Evolutionary conservation across 129 eudicot genomes (phyloP).

Genomic region (Flaveria bidentis): DNA sequence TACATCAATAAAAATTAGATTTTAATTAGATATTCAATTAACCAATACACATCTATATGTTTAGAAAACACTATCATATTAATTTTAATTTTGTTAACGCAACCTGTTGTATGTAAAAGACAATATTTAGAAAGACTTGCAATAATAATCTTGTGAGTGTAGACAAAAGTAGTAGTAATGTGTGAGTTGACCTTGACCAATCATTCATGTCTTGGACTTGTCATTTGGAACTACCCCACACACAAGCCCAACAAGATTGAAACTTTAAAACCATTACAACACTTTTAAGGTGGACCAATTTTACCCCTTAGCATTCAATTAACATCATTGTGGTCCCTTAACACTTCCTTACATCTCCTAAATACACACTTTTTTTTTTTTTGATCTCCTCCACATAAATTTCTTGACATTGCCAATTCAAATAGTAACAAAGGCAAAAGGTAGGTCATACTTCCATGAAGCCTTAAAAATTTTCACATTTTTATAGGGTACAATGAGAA

Average conservation of each 20-base stretch:
- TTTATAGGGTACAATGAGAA: constrained; percentile 6
- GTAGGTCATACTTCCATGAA: constrained; percentile 6
- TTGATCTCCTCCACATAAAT: constrained; percentile 30
- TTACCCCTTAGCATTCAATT: constrained; percentile 9
- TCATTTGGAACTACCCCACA: constrained; percentile 18
- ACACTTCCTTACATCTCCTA: constrained; percentile 20
- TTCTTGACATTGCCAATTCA: constrained; percentile 25
- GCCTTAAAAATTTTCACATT: neutral
- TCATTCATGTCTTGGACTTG: constrained; percentile 2
- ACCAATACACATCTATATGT: no score
- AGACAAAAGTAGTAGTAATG: neutral
- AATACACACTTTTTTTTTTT: no score
- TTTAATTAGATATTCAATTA: no score
- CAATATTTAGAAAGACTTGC: no score
- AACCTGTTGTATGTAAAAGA: no score
- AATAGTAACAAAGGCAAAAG: constrained; percentile 22
- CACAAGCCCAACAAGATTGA: constrained; percentile 15
- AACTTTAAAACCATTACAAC: constrained; percentile 4
- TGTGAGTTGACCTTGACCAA: neutral
- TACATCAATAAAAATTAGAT: no score
- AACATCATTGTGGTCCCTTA: constrained; percentile 29
- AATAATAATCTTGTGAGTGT: no score
- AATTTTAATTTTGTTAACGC: no score
- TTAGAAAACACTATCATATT: no score
- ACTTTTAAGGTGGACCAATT: constrained; percentile 24